A percentile compares a stretch with the other conserved stretches of the same genome.
Evolutionary conservation across 768 basidiomycete genomes (phyloP).

Genomic region (Amanita inopinata): DNA sequence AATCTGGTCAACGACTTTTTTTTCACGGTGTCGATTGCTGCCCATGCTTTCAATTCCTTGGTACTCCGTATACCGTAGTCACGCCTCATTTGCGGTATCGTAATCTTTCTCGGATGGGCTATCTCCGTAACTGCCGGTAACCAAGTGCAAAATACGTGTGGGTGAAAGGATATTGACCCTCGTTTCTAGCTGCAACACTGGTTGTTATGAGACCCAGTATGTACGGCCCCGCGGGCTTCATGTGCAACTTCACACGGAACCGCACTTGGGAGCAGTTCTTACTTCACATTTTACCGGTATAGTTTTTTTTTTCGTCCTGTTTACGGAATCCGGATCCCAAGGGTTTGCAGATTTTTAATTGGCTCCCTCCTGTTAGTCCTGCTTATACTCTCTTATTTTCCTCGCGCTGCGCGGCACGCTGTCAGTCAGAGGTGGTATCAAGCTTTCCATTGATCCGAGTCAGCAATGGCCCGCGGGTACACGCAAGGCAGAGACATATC

Average conservation of each 20-base stretch:
- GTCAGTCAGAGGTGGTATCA: conserved; percentile 38
- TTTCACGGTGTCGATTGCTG: conserved; percentile 55
- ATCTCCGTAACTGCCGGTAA: conserved; percentile 26
- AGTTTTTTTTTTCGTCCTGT: conserved; percentile 11
- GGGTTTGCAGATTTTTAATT: conserved; percentile 44
- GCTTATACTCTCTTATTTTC: conserved; percentile 54
- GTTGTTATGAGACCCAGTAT: conserved; percentile 22
- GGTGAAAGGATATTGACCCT: not conserved
- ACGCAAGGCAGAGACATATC: conserved; percentile 36
- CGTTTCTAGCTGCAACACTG: conserved; percentile 26
- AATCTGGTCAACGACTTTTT: conserved; percentile 48
- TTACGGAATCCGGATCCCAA: conserved; percentile 2
- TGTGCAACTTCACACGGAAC: conserved; percentile 39
- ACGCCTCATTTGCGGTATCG: conserved; percentile 31
- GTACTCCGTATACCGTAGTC: conserved; percentile 48
- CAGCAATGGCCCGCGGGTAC: conserved; percentile 30
- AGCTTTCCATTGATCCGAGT: conserved; percentile 37
- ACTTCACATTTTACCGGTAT: conserved; percentile 56
- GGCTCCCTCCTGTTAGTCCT: conserved; percentile 43
- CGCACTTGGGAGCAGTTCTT: conserved; percentile 36
- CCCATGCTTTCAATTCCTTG: conserved; percentile 62
- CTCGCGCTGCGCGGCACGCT: conserved; percentile 51
- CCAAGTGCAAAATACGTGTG: not conserved
- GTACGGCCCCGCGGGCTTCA: conserved; percentile 43
- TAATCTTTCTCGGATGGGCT: conserved; percentile 46